These are phyloP conservation scores for Syzygium oleosum DNA, from an alignment of 345 rosid genomes.

Conservation along the genomic window DNA sequence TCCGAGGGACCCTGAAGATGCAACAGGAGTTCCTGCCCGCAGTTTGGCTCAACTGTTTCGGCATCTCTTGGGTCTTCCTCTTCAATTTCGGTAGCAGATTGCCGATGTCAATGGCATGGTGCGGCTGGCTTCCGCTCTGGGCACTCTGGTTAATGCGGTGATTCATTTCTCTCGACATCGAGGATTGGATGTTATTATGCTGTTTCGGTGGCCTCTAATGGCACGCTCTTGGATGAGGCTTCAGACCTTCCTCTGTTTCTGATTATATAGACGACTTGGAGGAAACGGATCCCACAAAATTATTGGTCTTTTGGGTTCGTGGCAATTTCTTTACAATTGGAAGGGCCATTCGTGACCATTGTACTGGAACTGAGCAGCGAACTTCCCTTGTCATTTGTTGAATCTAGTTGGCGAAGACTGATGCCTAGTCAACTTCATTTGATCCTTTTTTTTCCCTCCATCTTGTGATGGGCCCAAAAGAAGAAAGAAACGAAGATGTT, in stretches of 20 bases:
- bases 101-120: background rate
- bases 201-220: background rate
- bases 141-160: background rate
- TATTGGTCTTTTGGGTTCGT: background rate
- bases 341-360: background rate
- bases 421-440: background rate
- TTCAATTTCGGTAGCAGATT: background rate
- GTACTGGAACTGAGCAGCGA: background rate
- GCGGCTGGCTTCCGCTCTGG: background rate
- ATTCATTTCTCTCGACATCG: background rate
- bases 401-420: background rate
- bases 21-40: constrained; percentile 34
- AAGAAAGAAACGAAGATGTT: background rate
- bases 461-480: background rate
- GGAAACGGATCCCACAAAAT: background rate
- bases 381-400: background rate
- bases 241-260: background rate
- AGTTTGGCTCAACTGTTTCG: constrained; percentile 18
- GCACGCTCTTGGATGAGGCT: background rate
- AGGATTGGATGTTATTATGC: background rate
- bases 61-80: constrained; percentile 24
- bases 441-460: background rate
- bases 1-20: constrained; percentile 33
- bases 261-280: background rate
- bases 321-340: background rate